Base-by-base conservation (phyloP, 31 red algal species). In the Porphyra umbilicalis region DNA sequence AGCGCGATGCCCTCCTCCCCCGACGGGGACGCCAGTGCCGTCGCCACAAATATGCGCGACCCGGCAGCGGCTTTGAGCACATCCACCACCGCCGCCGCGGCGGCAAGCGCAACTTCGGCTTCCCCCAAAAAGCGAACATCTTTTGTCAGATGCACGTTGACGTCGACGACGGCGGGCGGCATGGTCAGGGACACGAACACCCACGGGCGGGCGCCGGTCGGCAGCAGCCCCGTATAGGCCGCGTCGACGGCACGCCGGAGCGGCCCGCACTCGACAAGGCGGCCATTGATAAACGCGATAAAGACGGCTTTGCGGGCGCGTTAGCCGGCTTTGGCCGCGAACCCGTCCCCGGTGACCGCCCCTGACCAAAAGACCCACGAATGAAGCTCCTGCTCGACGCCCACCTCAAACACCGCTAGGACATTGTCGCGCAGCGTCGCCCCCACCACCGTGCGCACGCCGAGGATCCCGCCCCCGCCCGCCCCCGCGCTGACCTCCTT, bases 91-190 rank as follows among this genome's bases (percentile, higher is more conserved):
- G 34, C 76, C 3, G 81, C 87, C 16, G 89, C 39, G 40, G 96
- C 79, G 4, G 71, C 81, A 14, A 76, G 78, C 8, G 92, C 75
- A 34, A 95, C 87, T 14, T 80, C 74, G 8, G 81, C 82, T 75
- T 92, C 93, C 57, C 96, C 83, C 67, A 95, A 39, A 83, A 99
- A 94, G 29, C 87, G 93, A n/a, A 99, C 93, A 78, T 99, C 93
- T 77, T 90, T 99, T 14, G 87, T 90, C 14, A 92, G 95, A 81
- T 98, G 95, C 71, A 98, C 89, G 76, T 99, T 99, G 78, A 96
- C 93, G 78, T 99, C 97, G 32, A 99, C 74, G 74, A 84, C 87
- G 34, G 79, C 75, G 20, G 92, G 85, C 4, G 78, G 71, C 89
- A 99, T 91, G 1, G 10, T 81, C 37, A 99, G 38, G 36, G 96